Evolutionary conservation across 2,329 filamentous ascomycete species (phyloP).

Genomic region (Leptographium wingfieldii): DNA sequence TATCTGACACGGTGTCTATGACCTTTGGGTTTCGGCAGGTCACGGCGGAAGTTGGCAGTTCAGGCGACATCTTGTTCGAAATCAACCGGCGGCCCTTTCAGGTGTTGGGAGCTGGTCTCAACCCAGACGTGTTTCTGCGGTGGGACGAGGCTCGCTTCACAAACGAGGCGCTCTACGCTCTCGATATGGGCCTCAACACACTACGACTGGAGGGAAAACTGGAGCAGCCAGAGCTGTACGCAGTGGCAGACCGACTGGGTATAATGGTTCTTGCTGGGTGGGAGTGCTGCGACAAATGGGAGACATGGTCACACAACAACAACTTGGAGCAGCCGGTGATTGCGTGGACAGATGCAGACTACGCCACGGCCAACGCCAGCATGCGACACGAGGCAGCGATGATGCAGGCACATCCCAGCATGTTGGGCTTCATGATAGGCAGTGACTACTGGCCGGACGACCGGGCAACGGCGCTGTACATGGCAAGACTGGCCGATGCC

Average conservation of each 20-base stretch:
- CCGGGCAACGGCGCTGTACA: slow-evolving; percentile 38
- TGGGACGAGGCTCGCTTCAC: slow-evolving; percentile 36
- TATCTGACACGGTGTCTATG: slow-evolving; percentile 19
- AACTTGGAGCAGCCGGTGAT: slow-evolving; percentile 28
- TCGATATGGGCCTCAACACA: slow-evolving; percentile 51
- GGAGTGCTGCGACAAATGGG: slow-evolving; percentile 60
- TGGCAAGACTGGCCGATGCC: slow-evolving; percentile 32
- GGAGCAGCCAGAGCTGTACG: slow-evolving; percentile 48
- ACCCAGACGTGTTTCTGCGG: slow-evolving; percentile 48
- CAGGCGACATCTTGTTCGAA: slow-evolving; percentile 42
- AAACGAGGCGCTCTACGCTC: slow-evolving; percentile 36
- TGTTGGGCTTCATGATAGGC: slow-evolving; percentile 46
- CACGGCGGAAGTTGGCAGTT: slow-evolving; percentile 32
- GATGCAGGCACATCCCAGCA: slow-evolving; percentile 46
- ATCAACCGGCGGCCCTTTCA: slow-evolving; percentile 47
- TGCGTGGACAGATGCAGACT: slow-evolving; percentile 40
- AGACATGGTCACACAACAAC: slow-evolving; percentile 48
- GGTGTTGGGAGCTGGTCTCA: slow-evolving; percentile 47
- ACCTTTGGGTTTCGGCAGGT: slow-evolving; percentile 44
- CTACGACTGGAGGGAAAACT: slow-evolving; percentile 52
- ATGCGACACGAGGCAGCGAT: slow-evolving; percentile 48
- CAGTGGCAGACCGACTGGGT: slow-evolving; percentile 44
- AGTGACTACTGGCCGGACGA: slow-evolving; percentile 53
- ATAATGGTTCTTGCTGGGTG: slow-evolving; percentile 51
- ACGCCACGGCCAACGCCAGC: slow-evolving; percentile 36